Percentiles rank a stretch among this genome's conserved stretches.
phyloP scores from a whole-genome alignment of 306 rosid species.

The Vigna radiata region DNA sequence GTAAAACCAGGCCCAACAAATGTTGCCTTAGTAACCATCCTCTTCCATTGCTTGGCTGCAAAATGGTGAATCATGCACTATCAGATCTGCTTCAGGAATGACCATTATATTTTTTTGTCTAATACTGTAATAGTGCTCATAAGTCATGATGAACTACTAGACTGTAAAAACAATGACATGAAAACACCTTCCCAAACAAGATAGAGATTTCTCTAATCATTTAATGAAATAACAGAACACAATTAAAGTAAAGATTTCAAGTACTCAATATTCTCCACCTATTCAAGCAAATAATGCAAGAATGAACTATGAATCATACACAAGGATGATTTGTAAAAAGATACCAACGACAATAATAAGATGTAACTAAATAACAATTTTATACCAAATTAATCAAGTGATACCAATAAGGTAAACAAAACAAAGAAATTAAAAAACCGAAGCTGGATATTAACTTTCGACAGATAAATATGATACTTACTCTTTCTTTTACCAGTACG shows the following conservation, averaged over 20 bases:
- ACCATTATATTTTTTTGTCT: background rate
- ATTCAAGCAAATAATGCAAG: slow-evolving; percentile 15
- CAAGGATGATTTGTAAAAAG: background rate
- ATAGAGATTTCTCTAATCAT: slow-evolving; percentile 2
- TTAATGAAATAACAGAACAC: slow-evolving; percentile 9
- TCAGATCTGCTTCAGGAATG: slow-evolving; percentile 18
- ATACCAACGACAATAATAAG: background rate
- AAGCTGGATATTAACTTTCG: background rate
- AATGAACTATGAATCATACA: background rate
- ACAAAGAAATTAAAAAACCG: background rate
- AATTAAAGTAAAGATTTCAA: background rate
- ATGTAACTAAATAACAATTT: background rate
- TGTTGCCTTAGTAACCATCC: slow-evolving; percentile 96
- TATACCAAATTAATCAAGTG: background rate
- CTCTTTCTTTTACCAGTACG: slow-evolving; percentile 88
- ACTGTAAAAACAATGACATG: background rate
- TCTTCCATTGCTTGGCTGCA: slow-evolving; percentile 95
- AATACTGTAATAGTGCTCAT: background rate
- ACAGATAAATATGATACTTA: slow-evolving; percentile 46
- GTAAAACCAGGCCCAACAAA: slow-evolving; percentile 94
- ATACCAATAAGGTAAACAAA: background rate
- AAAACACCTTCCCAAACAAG: background rate
- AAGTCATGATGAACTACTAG: background rate
- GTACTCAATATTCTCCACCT: background rate
- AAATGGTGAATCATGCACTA: slow-evolving; percentile 18